Conservation (phyloP, 441 rosid genomes). For the Adansonia madagascariensis region DNA sequence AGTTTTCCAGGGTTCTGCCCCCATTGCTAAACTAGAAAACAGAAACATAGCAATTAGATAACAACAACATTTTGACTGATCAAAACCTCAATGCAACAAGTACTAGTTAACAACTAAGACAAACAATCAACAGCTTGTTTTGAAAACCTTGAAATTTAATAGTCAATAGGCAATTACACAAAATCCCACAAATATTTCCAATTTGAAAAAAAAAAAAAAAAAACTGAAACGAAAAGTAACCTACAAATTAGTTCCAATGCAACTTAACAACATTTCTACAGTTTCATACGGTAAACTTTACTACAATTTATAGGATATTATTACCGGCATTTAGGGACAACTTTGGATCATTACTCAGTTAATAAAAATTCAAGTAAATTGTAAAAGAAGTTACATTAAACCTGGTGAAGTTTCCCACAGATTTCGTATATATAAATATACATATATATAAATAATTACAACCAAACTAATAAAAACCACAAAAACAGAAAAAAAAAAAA, state of each 20-base stretch:
- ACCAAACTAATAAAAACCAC: background rate
- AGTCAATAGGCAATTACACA: background rate
- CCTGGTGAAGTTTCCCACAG: background rate
- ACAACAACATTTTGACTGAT: background rate
- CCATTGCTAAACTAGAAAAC: constrained; percentile 34
- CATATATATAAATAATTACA: background rate
- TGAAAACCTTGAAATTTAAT: background rate
- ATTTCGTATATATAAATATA: no score
- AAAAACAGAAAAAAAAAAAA: background rate
- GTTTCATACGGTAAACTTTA: background rate
- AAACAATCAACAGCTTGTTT: background rate
- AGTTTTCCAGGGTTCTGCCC: constrained; percentile 32
- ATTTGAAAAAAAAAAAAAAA: no score
- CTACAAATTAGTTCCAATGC: background rate
- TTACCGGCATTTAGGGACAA: background rate
- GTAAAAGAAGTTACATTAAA: background rate
- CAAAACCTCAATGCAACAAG: constrained; percentile 1
- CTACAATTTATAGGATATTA: background rate
- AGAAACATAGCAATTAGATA: background rate
- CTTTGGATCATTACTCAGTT: background rate
- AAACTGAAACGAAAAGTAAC: background rate
- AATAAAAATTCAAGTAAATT: background rate
- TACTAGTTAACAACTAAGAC: constrained; percentile 11
- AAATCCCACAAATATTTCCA: background rate
- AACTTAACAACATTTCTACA: background rate